phyloP scores from a whole-genome alignment of 1,284 basidiomycete genomes.

The Dichomitus squalens region DNA sequence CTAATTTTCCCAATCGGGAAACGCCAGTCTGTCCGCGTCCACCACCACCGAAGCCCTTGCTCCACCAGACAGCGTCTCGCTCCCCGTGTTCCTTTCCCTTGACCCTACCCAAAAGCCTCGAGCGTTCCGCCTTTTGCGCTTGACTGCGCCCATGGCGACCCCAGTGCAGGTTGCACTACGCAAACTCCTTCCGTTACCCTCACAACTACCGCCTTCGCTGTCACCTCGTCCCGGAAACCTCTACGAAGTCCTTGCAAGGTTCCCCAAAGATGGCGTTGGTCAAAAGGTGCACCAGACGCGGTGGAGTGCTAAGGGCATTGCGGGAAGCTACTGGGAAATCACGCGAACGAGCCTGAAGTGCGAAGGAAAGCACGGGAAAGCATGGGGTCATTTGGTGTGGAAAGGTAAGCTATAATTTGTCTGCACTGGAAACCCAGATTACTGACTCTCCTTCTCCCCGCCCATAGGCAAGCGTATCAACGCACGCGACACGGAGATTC shows the following conservation, averaged over 20 bases:
- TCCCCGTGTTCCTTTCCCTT: not conserved
- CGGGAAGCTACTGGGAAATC: conserved; percentile 71
- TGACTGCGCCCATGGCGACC: conserved; percentile 21
- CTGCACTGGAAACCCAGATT: not conserved
- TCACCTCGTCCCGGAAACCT: conserved; percentile 57
- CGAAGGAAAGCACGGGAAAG: conserved; percentile 74
- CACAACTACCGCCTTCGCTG: conserved; percentile 57
- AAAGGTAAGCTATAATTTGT: conserved; percentile 48
- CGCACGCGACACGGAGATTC: conserved; percentile 51
- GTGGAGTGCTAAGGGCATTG: conserved; percentile 71
- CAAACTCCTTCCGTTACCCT: conserved; percentile 49
- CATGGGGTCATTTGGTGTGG: conserved; percentile 78
- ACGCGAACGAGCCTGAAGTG: conserved; percentile 68
- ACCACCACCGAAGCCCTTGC: conserved; percentile 10
- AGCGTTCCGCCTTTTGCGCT: not conserved
- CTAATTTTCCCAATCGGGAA: conserved; percentile 18
- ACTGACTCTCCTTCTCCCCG: not conserved
- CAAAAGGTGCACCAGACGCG: conserved; percentile 68
- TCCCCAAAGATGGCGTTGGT: conserved; percentile 68
- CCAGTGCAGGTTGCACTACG: conserved; percentile 46
- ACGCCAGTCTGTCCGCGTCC: conserved; percentile 14
- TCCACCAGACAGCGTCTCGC: conserved; percentile 1
- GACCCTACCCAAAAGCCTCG: not conserved
- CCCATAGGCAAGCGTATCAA: conserved; percentile 51
- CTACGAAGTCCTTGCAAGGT: conserved; percentile 69